Evolutionary conservation across 2,329 filamentous ascomycete species (phyloP).

Genomic region (Tolypocladium cylindrosporum): DNA sequence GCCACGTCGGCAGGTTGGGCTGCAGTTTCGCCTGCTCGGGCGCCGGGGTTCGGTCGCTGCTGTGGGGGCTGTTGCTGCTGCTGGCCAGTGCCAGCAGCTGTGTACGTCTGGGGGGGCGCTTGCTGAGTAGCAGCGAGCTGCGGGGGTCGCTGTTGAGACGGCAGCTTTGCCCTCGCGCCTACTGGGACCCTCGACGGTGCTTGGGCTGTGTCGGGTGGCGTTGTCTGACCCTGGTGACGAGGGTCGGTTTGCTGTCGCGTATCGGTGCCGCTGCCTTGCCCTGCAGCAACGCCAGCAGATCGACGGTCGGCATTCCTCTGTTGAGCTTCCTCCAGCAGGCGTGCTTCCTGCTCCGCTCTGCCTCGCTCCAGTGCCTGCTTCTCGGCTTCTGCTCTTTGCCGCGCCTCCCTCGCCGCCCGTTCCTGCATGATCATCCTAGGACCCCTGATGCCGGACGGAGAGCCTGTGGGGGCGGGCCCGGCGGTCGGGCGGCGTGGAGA

Average conservation of each 20-base stretch:
- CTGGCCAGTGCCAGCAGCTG: constrained; percentile 6
- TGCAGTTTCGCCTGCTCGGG: constrained; percentile 9
- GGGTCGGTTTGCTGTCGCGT: constrained; percentile 23
- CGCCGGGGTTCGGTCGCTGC: constrained; percentile 5
- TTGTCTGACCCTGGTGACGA: constrained; percentile 16
- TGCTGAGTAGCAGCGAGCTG: constrained; percentile 3
- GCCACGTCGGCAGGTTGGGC: constrained; percentile 11
- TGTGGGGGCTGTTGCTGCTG: constrained; percentile 5
- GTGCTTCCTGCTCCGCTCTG: constrained; percentile 46
- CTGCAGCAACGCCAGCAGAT: constrained; percentile 38
- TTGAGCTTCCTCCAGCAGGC: constrained; percentile 44
- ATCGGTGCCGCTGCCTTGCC: constrained; percentile 19
- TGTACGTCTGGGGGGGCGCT: constrained; percentile 2
- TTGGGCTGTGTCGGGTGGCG: constrained; percentile 14
- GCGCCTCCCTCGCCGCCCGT: constrained; percentile 65
- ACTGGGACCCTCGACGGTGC: constrained; percentile 5
- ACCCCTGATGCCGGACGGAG: constrained; percentile 62
- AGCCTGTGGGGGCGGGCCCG: constrained; percentile 41
- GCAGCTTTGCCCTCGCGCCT: constrained; percentile 6
- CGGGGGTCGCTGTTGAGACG: constrained; percentile 7
- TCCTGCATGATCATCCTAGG: constrained; percentile 89
- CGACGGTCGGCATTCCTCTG: constrained; percentile 51
- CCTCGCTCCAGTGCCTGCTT: constrained; percentile 42
- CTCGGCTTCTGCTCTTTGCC: constrained; percentile 58
- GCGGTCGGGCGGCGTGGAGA: constrained; percentile 34